Evolutionary conservation across 2,329 filamentous ascomycete species (phyloP).

Genomic region (Colletotrichum noveboracense): DNA sequence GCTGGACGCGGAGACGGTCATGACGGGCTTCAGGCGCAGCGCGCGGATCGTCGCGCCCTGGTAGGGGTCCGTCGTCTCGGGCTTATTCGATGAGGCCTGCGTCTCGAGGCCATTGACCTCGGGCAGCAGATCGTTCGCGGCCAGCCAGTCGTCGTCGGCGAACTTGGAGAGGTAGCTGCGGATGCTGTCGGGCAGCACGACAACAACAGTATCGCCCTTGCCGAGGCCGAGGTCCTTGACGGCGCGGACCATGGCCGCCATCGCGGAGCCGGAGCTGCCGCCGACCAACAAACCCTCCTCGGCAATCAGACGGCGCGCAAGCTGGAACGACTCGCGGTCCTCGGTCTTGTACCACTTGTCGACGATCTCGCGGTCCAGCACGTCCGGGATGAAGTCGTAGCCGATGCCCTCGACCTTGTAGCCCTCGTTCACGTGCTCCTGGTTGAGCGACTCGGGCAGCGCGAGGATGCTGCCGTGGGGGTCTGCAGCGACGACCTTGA

Average conservation of each 20-base stretch:
- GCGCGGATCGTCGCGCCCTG: slow-evolving; percentile 78
- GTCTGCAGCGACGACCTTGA: slow-evolving; percentile 93
- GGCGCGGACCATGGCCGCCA: slow-evolving; percentile 80
- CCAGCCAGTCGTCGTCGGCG: slow-evolving; percentile 98
- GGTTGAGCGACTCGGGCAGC: slow-evolving; percentile 78
- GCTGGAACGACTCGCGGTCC: slow-evolving; percentile 88
- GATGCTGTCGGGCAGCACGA: slow-evolving; percentile 93
- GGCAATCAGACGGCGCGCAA: slow-evolving; percentile 86
- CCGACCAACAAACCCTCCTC: slow-evolving; percentile 95
- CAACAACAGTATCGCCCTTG: slow-evolving; percentile 87
- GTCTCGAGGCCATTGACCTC: slow-evolving; percentile 51
- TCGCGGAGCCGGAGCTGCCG: slow-evolving; percentile 90
- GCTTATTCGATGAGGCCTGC: slow-evolving; percentile 39
- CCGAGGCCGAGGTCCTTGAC: slow-evolving; percentile 77
- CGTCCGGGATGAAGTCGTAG: slow-evolving; percentile 97
- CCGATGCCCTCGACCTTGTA: slow-evolving; percentile 99
- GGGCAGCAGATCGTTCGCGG: slow-evolving; percentile 92
- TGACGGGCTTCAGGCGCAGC: slow-evolving; percentile 91
- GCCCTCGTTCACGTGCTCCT: slow-evolving; percentile 77
- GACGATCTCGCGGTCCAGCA: slow-evolving; percentile 79
- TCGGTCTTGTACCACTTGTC: slow-evolving; percentile 99
- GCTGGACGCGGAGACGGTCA: slow-evolving; percentile 75
- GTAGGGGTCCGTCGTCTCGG: slow-evolving; percentile 70
- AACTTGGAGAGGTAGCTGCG: slow-evolving; percentile 98
- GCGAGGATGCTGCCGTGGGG: slow-evolving; percentile 92